These are phyloP conservation scores for Cenococcum geophilum DNA, from an alignment of 495 filamentous ascomycete genomes.

Conservation along the genomic window DNA sequence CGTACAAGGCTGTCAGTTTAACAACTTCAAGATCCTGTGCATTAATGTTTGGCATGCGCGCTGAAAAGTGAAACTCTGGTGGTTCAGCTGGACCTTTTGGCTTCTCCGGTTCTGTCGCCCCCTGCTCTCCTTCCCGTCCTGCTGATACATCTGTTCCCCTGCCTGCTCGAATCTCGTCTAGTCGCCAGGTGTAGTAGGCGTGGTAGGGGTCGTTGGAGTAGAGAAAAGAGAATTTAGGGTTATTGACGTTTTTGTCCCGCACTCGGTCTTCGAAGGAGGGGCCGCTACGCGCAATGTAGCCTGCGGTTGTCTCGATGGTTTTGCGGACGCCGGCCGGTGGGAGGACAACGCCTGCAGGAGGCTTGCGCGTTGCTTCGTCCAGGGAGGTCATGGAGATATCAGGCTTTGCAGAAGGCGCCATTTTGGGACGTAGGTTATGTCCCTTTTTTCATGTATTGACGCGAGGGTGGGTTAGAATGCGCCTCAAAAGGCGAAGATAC, in stretches of 20 bases:
- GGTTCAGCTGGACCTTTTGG: conserved; percentile 80
- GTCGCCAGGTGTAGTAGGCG: conserved; percentile 83
- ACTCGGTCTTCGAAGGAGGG: conserved; percentile 77
- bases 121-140: conserved; percentile 62
- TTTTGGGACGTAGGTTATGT: conserved; percentile 14
- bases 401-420: conserved; percentile 53
- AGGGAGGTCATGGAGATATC: conserved; percentile 47
- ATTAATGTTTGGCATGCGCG: conserved; percentile 94
- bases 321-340: conserved; percentile 76
- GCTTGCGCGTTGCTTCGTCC: conserved; percentile 56
- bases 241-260: conserved; percentile 75
- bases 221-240: conserved; percentile 89
- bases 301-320: conserved; percentile 93
- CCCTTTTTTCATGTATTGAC: background rate
- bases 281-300: conserved; percentile 82
- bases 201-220: conserved; percentile 76
- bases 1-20: conserved; percentile 79
- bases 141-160: conserved; percentile 74
- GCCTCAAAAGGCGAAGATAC: background rate
- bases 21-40: conserved; percentile 93
- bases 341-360: conserved; percentile 75
- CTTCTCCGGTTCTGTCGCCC: conserved; percentile 53
- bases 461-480: background rate
- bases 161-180: conserved; percentile 75
- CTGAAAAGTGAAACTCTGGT: conserved; percentile 88